These are phyloP conservation scores for Skeletonema menzelii DNA, from an alignment of 108 stramenopile species.

Conservation along the genomic window DNA sequence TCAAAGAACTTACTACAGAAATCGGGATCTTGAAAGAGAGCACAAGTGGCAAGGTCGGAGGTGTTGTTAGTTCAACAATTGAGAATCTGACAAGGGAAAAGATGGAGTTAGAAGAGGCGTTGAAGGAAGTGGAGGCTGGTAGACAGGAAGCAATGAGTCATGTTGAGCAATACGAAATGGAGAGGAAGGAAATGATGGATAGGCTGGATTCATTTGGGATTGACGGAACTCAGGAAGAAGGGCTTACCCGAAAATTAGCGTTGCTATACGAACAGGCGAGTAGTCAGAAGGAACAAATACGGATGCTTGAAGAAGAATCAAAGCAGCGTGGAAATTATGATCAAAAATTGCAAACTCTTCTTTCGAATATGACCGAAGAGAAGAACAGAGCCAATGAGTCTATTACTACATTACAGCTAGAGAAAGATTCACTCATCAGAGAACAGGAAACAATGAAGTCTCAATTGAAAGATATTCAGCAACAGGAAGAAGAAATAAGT, in stretches of 20 bases:
- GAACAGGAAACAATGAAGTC: slow-evolving; percentile 8
- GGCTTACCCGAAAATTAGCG: neutral
- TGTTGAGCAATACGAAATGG: slow-evolving; percentile 1
- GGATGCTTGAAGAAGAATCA: neutral
- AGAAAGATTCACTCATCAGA: neutral
- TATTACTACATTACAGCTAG: neutral
- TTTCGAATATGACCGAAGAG: neutral
- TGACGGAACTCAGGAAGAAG: neutral
- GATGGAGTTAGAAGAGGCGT: slow-evolving; percentile 16
- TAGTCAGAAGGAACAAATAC: neutral
- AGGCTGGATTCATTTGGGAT: neutral
- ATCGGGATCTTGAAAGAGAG: slow-evolving; percentile 5
- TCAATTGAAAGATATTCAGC: neutral
- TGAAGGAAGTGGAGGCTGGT: slow-evolving; percentile 1
- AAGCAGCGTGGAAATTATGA: neutral
- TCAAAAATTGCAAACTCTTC: neutral
- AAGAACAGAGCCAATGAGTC: neutral
- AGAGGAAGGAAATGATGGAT: slow-evolving; percentile 1
- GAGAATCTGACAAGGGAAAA: slow-evolving; percentile 31
- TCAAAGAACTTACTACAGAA: slow-evolving; percentile 8
- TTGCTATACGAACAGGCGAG: neutral
- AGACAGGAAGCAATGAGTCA: neutral
- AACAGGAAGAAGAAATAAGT: slow-evolving; percentile 9
- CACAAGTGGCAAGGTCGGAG: slow-evolving; percentile 7
- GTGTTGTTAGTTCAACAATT: slow-evolving; percentile 28